phyloP scores from a whole-genome alignment of 176 grass and related monocot species.

The Cymbopogon citratus region DNA sequence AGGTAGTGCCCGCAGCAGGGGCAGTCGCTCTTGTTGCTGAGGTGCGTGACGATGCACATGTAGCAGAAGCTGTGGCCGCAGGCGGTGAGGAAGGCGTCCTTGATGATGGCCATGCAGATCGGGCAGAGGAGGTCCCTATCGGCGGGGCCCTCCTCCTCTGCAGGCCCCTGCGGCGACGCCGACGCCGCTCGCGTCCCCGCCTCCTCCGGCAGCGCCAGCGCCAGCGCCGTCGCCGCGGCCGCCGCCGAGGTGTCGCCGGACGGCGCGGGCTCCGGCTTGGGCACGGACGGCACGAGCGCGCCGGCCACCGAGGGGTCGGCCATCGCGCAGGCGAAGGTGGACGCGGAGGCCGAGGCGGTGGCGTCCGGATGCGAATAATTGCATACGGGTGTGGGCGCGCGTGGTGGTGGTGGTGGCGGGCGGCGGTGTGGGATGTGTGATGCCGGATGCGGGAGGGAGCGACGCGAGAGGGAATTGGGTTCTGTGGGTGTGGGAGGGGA shows the following conservation, averaged over 20 bases:
- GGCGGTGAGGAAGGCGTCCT: conserved; percentile 93
- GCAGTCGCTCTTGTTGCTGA: conserved; percentile 86
- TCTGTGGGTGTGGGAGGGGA: conserved; percentile 39
- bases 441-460: conserved; percentile 17
- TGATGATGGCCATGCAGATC: conserved; percentile 98
- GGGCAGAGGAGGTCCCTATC: conserved; percentile 94
- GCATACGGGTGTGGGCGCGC: neutral
- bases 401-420: neutral
- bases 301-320: conserved; percentile 68
- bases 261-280: conserved; percentile 54
- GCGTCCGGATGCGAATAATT: conserved; percentile 27
- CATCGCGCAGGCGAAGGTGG: conserved; percentile 30
- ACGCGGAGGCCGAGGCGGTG: neutral
- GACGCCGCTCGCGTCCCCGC: conserved; percentile 8
- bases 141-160: neutral
- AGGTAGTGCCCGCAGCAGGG: conserved; percentile 84
- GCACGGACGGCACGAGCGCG: conserved; percentile 80
- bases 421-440: conserved; percentile 12
- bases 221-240: conserved; percentile 17
- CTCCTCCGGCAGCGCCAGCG: conserved; percentile 10
- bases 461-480: conserved; percentile 12
- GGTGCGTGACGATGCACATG: conserved; percentile 98
- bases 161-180: neutral
- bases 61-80: conserved; percentile 99
- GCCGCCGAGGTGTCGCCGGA: conserved; percentile 38